Conservation (phyloP, 257 asterid species). For the Linaria vulgaris region DNA sequence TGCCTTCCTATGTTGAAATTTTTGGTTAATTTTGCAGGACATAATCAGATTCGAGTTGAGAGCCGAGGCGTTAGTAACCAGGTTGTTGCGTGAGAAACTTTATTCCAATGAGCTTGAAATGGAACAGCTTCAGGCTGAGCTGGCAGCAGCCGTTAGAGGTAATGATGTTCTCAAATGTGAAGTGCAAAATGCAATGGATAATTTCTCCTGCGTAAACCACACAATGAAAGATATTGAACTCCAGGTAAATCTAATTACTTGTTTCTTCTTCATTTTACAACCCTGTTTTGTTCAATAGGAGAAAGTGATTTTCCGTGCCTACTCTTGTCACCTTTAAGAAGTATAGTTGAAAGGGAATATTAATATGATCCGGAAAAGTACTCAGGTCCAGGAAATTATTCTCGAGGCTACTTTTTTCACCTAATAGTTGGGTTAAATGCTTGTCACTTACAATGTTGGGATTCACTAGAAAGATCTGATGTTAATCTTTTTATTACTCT, state of each 20-base stretch:
- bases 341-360: background rate
- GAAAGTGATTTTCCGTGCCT: background rate
- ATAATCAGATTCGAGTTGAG: constrained; percentile 61
- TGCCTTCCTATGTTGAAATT: constrained; percentile 12
- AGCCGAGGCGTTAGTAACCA: constrained; percentile 82
- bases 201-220: constrained; percentile 72
- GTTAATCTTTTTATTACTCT: too few relatives aligned
- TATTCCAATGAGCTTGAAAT: constrained; percentile 71
- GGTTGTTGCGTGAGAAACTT: constrained; percentile 79
- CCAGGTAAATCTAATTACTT: constrained; percentile 50
- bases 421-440: too few relatives aligned
- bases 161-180: constrained; percentile 81
- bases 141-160: constrained; percentile 83
- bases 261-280: constrained; percentile 4
- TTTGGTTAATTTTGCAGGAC: constrained; percentile 48
- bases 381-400: background rate
- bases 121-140: constrained; percentile 92
- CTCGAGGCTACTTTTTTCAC: too few relatives aligned
- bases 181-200: constrained; percentile 77
- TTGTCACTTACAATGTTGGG: too few relatives aligned
- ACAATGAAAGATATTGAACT: constrained; percentile 82
- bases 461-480: too few relatives aligned
- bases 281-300: background rate
- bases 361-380: background rate
- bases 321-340: background rate